These are phyloP conservation scores for Vanrija sp. DNA, from an alignment of 1,284 basidiomycete species.

Conservation along the genomic window DNA sequence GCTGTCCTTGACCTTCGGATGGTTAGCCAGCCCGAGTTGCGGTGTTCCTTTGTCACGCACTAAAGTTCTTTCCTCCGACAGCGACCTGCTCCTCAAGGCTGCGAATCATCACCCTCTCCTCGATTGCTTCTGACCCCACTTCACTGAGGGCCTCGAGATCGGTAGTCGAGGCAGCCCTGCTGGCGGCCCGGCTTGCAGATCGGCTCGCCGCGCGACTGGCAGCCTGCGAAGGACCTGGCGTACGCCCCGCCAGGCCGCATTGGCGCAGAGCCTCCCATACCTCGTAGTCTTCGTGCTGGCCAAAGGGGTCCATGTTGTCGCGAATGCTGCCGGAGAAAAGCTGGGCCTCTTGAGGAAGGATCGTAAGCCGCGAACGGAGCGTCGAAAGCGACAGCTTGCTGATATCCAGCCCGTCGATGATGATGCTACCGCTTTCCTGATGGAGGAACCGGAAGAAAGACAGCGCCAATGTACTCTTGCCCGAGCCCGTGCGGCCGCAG, in stretches of 20 bases:
- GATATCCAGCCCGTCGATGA: slow-evolving; percentile 53
- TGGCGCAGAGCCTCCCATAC: slow-evolving; percentile 55
- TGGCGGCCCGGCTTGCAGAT: slow-evolving; percentile 9
- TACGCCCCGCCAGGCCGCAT: slow-evolving; percentile 49
- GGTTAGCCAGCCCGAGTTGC: background rate
- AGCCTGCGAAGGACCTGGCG: slow-evolving; percentile 32
- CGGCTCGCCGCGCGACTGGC: slow-evolving; percentile 28
- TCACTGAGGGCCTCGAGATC: slow-evolving; percentile 13
- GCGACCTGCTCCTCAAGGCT: slow-evolving; percentile 53
- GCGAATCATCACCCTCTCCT: slow-evolving; percentile 51
- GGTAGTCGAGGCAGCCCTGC: slow-evolving; percentile 10
- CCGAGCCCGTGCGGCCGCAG: slow-evolving; percentile 53
- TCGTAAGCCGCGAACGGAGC: slow-evolving; percentile 53
- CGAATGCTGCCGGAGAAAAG: slow-evolving; percentile 51
- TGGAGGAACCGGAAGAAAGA: slow-evolving; percentile 54
- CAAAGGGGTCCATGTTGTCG: slow-evolving; percentile 53
- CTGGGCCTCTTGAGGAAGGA: slow-evolving; percentile 54
- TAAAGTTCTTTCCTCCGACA: slow-evolving; percentile 51
- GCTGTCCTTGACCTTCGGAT: slow-evolving; percentile 53
- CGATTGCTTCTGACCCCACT: slow-evolving; percentile 24
- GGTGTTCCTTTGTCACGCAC: slow-evolving; percentile 9
- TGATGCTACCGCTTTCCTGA: slow-evolving; percentile 46
- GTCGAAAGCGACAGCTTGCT: slow-evolving; percentile 50
- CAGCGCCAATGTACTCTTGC: slow-evolving; percentile 46
- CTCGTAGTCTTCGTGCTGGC: slow-evolving; percentile 51